Evolutionary conservation across 2,329 filamentous ascomycete species (phyloP), one percentile per base, ranked within the genome.

Genomic region (Xylariaceae sp.): DNA sequence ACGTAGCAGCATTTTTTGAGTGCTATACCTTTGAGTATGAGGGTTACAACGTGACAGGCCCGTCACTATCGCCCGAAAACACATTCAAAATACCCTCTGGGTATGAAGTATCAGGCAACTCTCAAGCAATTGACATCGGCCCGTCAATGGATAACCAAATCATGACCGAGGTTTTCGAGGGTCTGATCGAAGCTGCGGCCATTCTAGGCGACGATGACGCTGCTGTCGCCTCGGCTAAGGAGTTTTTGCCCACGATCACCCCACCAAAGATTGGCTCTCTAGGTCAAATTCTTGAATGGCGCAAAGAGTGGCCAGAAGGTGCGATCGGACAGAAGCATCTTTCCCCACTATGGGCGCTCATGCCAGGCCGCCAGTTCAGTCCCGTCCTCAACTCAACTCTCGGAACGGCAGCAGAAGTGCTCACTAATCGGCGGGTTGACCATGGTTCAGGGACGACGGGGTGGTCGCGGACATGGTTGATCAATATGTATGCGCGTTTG

Each of bases 391-490:
- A 50, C 22, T 14, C 49, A 13, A 50, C 47, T 9, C 39, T 51
- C 6, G 54, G 52, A 1, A 47, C 46, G 5, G 60, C 59, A 16
- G 50, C 59, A 11, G 41, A 45, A 4, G 48, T 46, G 17, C 33
- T 63, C 4, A 42, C 61, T n/a, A 48, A 55, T 10, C 22, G 47
- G 18, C 56, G 60, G n/a, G 56, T 62, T 14, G 39, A 33, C 6
- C 33, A 34, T 28, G 60, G 60, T 7, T 47, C 47, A 1, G 59
- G 59, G 9, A 69, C 67, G 42, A 72, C 75, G 0, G 75, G 75
- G 1, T 79, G 76, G 76, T 74, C 72, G 28, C 70, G 75, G 12
- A 73, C 73, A 6, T 79, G 76, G 75, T 61, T 73, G 1, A 68
- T 76, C 47, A 75, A 73, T 44, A 64, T 75, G 44, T 75, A 74